These are phyloP conservation scores for Kwoniella europaea DNA, from an alignment of 768 basidiomycete genomes.

Conservation along the genomic window DNA sequence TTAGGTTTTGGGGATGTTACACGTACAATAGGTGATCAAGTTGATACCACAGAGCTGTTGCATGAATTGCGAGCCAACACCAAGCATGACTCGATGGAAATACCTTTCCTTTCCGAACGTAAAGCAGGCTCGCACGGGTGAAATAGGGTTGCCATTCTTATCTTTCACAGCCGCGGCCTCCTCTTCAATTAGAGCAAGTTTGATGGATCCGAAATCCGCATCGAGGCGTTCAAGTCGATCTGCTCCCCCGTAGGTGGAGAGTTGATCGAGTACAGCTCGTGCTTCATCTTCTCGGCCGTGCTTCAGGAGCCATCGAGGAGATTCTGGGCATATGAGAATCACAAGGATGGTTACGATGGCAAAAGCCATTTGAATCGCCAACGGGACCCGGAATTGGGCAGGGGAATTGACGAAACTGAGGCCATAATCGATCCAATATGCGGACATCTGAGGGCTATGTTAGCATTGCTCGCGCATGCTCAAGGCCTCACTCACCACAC, in stretches of 20 bases:
- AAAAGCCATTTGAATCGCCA: constrained; percentile 25
- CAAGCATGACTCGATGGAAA: constrained; percentile 36
- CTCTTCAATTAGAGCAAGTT: constrained; percentile 25
- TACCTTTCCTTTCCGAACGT: constrained; percentile 32
- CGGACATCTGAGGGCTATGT: constrained; percentile 2
- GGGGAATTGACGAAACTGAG: constrained; percentile 15
- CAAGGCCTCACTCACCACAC: constrained; percentile 18
- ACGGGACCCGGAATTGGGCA: constrained; percentile 13
- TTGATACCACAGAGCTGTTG: constrained; percentile 33
- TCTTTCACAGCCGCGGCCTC: constrained; percentile 15
- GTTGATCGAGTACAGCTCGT: constrained; percentile 34
- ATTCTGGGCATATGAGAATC: constrained; percentile 76
- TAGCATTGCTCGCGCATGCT: not conserved
- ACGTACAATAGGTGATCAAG: constrained; percentile 28
- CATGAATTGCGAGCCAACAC: constrained; percentile 35
- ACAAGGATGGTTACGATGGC: constrained; percentile 60
- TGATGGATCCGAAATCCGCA: constrained; percentile 20
- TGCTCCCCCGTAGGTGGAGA: constrained; percentile 17
- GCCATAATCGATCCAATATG: constrained; percentile 28
- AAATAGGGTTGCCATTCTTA: constrained; percentile 29
- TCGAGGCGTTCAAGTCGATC: constrained; percentile 8
- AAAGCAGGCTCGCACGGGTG: constrained; percentile 28
- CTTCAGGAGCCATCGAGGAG: constrained; percentile 62
- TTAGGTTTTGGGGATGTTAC: not conserved
- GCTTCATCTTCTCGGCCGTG: constrained; percentile 31